Percentiles rank a stretch among this genome's conserved stretches.
Evolutionary conservation across 805 yeast genomes (phyloP).

Genomic region (Ogataea chonburiensis): DNA sequence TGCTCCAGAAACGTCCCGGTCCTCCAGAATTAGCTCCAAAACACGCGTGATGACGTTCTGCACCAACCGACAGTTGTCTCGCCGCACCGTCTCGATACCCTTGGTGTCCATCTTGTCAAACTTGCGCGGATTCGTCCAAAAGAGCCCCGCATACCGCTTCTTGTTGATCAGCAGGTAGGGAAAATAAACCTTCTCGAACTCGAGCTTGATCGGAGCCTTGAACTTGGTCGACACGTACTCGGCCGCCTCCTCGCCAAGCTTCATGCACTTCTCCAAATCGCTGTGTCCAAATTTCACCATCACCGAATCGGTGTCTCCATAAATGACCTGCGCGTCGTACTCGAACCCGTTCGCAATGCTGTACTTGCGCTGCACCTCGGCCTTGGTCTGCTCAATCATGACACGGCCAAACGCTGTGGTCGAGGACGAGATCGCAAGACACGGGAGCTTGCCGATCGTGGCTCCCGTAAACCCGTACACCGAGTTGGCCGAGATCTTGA

Average conservation of each 20-base stretch:
- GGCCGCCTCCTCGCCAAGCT: slow-evolving; percentile 93
- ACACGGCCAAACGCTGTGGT: slow-evolving; percentile 94
- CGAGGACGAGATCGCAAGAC: slow-evolving; percentile 93
- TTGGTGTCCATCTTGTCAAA: slow-evolving; percentile 97
- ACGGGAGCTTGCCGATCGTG: slow-evolving; percentile 94
- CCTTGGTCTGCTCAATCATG: slow-evolving; percentile 92
- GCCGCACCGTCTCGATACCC: slow-evolving; percentile 96
- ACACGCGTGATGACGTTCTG: slow-evolving; percentile 94
- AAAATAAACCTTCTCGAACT: slow-evolving; percentile 93
- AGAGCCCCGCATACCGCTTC: slow-evolving; percentile 95
- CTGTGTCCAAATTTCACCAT: slow-evolving; percentile 94
- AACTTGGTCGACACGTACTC: slow-evolving; percentile 76
- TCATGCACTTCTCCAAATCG: slow-evolving; percentile 83
- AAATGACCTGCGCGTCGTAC: slow-evolving; percentile 87
- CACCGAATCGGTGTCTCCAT: slow-evolving; percentile 99
- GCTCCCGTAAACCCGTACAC: slow-evolving; percentile 99
- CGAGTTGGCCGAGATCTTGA: slow-evolving; percentile 95
- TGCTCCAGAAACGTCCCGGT: slow-evolving; percentile 83
- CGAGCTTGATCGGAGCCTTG: slow-evolving; percentile 84
- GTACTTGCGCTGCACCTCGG: slow-evolving; percentile 78
- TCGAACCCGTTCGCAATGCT: slow-evolving; percentile 77
- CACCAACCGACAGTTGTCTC: slow-evolving; percentile 95
- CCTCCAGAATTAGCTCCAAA: slow-evolving; percentile 78
- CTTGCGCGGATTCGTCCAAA: slow-evolving; percentile 91
- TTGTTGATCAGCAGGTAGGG: slow-evolving; percentile 94